A percentile compares a stretch with the other conserved stretches of the same genome.
Conservation (phyloP, 805 yeast genomes). For the Alloascoidea hylecoeti region DNA sequence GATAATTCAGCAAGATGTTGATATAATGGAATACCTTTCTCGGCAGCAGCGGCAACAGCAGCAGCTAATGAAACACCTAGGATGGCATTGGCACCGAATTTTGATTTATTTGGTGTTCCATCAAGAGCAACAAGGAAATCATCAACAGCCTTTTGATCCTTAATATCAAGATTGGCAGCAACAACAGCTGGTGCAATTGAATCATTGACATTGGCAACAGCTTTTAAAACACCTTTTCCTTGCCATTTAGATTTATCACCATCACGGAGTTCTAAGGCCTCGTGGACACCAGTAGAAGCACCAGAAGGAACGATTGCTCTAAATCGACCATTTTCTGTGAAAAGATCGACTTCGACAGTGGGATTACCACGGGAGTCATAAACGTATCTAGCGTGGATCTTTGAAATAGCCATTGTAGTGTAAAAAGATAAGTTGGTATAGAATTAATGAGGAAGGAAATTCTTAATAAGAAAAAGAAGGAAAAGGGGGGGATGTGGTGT, state of each 20-base stretch:
- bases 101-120: slow-evolving; percentile 95
- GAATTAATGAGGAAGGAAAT: too few species aligned
- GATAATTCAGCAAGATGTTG: slow-evolving; percentile 76
- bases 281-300: slow-evolving; percentile 98
- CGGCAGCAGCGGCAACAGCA: slow-evolving; percentile 98
- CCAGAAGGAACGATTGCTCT: slow-evolving; percentile 98
- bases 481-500: too few species aligned
- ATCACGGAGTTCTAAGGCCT: slow-evolving; percentile 97
- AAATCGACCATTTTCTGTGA: slow-evolving; percentile 88
- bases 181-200: slow-evolving; percentile 90
- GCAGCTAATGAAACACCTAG: slow-evolving; percentile 96
- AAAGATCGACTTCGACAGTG: slow-evolving; percentile 95
- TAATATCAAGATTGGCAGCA: slow-evolving; percentile 69
- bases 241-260: slow-evolving; percentile 95
- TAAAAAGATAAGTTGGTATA: too few species aligned
- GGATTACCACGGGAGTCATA: slow-evolving; percentile 99
- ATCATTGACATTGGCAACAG: slow-evolving; percentile 91
- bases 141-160: slow-evolving; percentile 78
- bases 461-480: too few species aligned
- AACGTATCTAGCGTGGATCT: slow-evolving; percentile 89
- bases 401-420: slow-evolving; percentile 75
- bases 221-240: slow-evolving; percentile 97
- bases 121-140: slow-evolving; percentile 76
- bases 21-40: slow-evolving; percentile 87
- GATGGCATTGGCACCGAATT: slow-evolving; percentile 97